Base-by-base conservation (phyloP, 2,329 filamentous ascomycete genomes). In the Verticillium zaregamsianum region DNA sequence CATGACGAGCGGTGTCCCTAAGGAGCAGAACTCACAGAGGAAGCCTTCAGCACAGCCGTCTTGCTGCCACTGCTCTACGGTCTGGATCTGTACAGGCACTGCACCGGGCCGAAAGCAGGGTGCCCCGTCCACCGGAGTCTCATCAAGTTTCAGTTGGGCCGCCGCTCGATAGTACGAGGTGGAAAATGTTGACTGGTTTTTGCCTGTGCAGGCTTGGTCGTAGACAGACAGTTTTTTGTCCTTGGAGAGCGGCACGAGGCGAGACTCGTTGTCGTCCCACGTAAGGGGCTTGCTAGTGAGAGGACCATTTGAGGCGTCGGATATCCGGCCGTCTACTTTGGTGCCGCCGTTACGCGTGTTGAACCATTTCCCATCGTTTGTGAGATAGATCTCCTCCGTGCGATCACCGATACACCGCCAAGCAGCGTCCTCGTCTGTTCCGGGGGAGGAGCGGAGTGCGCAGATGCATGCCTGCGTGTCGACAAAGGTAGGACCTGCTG, bases 331-430 rank as follows among this genome's bases (percentile, higher is more conserved):
- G 11, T 68, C 60, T 28, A 69, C 40, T 2, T 64, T 66, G 32
- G 12, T 64, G 15, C 61, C 70, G 12, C 64, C 68, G 25, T 73
- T 66, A 2, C 69, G 59, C 28, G 72, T 68, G 14, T 72, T 68
- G 62, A 77, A 80, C 78, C 78, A 80, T 62, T 79, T 80, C 5
- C 78, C 78, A 3, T 67, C 71, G 23, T 66, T 75, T 20, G 69
- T 68, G 2, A 62, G 64, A 59, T 78, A 78, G 1, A 77, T 70
- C 2, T 70, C 71, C 54, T 77, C 67, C 0, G 76, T 79, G 64
- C 79, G 77, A 62, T 80, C 77, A 14, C 78, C 77, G 33, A 79
- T 75, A 63, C 78, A 80, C 62, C 78, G 76, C 78, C 78, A 80
- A n/a, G 70, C 69, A 12, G 69, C 67, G 31, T 66, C 58, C 15